Base-by-base conservation (phyloP, 257 asterid genomes). In the Solanum bukasovii region DNA sequence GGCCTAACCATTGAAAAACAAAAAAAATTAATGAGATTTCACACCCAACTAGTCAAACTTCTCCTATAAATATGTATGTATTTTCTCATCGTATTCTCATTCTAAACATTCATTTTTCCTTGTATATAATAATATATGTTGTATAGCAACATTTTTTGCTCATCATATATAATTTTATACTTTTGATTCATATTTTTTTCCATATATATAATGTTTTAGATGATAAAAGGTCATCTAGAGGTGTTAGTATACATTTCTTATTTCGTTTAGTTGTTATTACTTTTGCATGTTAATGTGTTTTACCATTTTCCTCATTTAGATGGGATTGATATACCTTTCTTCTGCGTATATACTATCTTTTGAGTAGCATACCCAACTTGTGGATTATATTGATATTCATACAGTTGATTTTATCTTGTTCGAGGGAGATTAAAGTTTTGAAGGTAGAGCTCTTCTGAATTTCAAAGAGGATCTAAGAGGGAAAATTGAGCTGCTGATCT, bases 361-460 rank as follows among this genome's bases (percentile, higher is more conserved):
- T 52, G 46, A 40, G 46, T 40, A 40, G 9, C n/a, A 56, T 56
- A 56, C 23, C 2, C 65, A 18, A 0, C 5, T 61, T 61, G 14
- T 61, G 31, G 1, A 61, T 61, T 23, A 9, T 23, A 61, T 0
- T 1, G 3, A 25, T 67, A 67, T 5, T n/a, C 6, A 29, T 13
- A 4, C 5, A n/a, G 34, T 0, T 27, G 10, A 68, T 27, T 27
- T 67, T 27, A 68, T 3, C 40, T 2, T 46, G 4, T 83, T 83
- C 27, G 16, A 65, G 71, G 3, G 3, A 65, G 16, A 81, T 85
- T 88, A 88, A 89, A 90, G 88, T 91, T 49, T 85, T 68, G 52
- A 59, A 93, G 56, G 96, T 93, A 91, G 98, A 96, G 98, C 98
- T 96, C 94, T 18, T 96, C 92, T 93, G 92, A 94, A 91, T 94